Evolutionary conservation across 768 basidiomycete genomes (phyloP).

Genomic region (Pisolithus tinctorius): DNA sequence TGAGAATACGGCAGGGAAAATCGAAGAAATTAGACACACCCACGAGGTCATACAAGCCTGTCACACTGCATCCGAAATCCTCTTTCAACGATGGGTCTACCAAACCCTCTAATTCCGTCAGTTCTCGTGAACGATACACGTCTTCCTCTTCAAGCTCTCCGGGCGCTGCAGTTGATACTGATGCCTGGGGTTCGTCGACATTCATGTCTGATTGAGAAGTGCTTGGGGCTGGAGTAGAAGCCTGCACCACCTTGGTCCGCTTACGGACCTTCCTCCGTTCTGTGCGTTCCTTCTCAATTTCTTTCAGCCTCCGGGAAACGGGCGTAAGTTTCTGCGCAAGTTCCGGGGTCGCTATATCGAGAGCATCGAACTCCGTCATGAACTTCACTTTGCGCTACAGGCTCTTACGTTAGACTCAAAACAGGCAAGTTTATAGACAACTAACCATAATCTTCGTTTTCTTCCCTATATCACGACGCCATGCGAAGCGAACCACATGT

Average conservation of each 20-base stretch:
- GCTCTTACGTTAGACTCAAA: background rate
- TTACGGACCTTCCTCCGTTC: constrained; percentile 81
- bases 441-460: constrained; percentile 96
- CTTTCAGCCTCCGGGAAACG: constrained; percentile 64
- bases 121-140: constrained; percentile 58
- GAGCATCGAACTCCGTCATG: constrained; percentile 78
- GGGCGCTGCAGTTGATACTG: constrained; percentile 13
- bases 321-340: constrained; percentile 67
- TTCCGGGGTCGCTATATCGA: constrained; percentile 77
- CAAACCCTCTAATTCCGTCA: constrained; percentile 54
- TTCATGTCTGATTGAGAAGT: constrained; percentile 28
- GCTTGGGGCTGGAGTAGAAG: constrained; percentile 17
- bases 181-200: constrained; percentile 42
- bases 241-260: constrained; percentile 47
- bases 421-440: background rate
- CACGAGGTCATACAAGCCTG: constrained; percentile 85
- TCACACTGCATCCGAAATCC: constrained; percentile 69
- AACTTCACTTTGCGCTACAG: constrained; percentile 86
- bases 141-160: constrained; percentile 55
- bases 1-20: constrained; percentile 5
- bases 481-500: constrained; percentile 95
- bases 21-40: constrained; percentile 43
- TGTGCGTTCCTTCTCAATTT: constrained; percentile 73
- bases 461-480: constrained; percentile 84
- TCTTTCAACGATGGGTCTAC: constrained; percentile 54